A percentile compares a stretch with the other conserved stretches of the same genome.
Conservation (phyloP, 306 rosid genomes). For the Casuarina cunninghamiana region DNA sequence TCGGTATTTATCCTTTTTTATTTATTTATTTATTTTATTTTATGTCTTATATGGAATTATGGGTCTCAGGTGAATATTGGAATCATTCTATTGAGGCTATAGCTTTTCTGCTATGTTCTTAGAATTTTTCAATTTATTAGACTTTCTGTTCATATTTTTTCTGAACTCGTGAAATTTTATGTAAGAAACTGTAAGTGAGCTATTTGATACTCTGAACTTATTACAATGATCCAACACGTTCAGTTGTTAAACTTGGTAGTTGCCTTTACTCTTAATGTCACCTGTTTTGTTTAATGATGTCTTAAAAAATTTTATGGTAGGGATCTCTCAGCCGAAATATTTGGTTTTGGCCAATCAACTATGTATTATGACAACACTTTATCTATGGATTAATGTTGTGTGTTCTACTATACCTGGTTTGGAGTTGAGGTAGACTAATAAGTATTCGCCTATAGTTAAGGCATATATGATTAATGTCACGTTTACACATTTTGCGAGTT, state of each 20-base stretch:
- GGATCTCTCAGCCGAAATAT: background rate
- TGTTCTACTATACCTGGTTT: background rate
- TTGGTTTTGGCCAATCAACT: background rate
- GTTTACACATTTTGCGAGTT: background rate
- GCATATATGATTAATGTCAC: background rate
- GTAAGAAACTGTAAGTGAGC: background rate
- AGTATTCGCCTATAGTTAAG: background rate
- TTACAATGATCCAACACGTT: background rate
- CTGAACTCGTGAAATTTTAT: background rate
- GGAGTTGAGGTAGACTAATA: constrained; percentile 1
- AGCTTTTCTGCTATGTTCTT: background rate
- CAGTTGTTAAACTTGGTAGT: background rate
- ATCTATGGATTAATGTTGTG: background rate
- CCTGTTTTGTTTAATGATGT: background rate
- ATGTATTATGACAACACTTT: background rate
- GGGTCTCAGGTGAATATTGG: background rate
- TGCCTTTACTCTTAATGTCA: background rate
- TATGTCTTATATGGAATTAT: background rate
- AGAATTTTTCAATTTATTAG: background rate
- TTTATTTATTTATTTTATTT: background rate
- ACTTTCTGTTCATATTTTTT: background rate
- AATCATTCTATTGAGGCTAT: background rate
- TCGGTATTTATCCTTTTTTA: background rate
- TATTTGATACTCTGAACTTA: background rate
- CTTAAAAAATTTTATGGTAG: background rate